Percentiles rank a stretch among this genome's conserved stretches.
Conservation (phyloP, 139 green algal species). For the Yamagishiella unicocca region DNA sequence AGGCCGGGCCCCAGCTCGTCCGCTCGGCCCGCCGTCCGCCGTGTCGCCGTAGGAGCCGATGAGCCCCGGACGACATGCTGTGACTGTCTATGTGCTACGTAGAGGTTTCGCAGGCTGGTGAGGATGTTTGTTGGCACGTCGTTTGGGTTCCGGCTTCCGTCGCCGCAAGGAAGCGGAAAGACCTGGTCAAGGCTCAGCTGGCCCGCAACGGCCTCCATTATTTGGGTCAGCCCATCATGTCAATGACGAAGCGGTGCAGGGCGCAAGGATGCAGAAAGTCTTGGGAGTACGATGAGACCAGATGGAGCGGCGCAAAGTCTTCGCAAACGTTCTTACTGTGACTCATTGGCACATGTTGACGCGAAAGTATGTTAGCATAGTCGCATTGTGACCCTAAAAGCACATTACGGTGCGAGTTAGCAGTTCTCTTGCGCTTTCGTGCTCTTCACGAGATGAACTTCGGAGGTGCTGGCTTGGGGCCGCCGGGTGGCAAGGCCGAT, state of each 20-base stretch:
- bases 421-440: background rate
- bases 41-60: background rate
- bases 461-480: background rate
- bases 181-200: constrained; percentile 23
- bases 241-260: background rate
- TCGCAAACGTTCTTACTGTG: no score
- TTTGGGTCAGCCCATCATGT: background rate
- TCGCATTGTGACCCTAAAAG: no score
- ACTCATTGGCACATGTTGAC: no score
- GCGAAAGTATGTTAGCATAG: no score
- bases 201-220: constrained; percentile 8
- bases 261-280: background rate
- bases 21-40: background rate
- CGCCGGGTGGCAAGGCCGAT: constrained; percentile 21
- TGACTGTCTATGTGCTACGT: background rate
- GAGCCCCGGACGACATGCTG: background rate
- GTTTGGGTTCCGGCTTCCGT: background rate
- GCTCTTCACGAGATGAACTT: constrained; percentile 14
- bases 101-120: background rate
- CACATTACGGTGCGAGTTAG: no score
- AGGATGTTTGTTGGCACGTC: background rate
- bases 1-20: background rate
- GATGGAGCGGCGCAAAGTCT: background rate
- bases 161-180: background rate
- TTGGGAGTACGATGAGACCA: background rate